phyloP scores from a whole-genome alignment of 2,329 filamentous ascomycete genomes.

The Colletotrichum orbiculare region DNA sequence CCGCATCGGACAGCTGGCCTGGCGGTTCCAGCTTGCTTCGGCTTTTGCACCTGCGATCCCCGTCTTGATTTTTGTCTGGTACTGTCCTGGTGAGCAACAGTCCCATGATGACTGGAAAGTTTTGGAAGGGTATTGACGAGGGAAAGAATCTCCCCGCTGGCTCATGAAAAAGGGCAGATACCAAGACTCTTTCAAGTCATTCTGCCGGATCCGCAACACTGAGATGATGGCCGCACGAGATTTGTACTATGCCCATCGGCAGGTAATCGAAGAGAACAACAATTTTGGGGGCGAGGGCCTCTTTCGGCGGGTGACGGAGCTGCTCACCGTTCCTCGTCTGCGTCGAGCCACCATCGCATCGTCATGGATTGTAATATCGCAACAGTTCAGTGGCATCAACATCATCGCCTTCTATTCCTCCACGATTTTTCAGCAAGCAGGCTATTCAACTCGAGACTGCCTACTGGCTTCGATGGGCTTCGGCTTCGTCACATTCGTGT shows the following conservation, averaged over 20 bases:
- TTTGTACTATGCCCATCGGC: slow-evolving; percentile 59
- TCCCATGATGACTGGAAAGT: background rate
- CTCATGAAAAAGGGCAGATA: slow-evolving; percentile 73
- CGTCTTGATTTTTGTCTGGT: slow-evolving; percentile 64
- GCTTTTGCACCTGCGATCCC: slow-evolving; percentile 70
- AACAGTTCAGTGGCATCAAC: slow-evolving; percentile 50
- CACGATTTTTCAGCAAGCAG: slow-evolving; percentile 60
- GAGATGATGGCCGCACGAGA: slow-evolving; percentile 69
- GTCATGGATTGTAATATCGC: slow-evolving; percentile 45
- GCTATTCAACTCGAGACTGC: slow-evolving; percentile 51
- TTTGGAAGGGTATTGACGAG: background rate
- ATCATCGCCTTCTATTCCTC: slow-evolving; percentile 63
- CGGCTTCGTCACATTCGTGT: slow-evolving; percentile 68
- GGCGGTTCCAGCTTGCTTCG: slow-evolving; percentile 70
- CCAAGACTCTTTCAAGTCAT: slow-evolving; percentile 67
- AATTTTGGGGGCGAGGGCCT: slow-evolving; percentile 52
- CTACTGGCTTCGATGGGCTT: slow-evolving; percentile 69
- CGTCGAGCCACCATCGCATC: slow-evolving; percentile 53
- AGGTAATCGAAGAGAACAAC: slow-evolving; percentile 54
- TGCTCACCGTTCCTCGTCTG: slow-evolving; percentile 59
- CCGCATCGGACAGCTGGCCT: slow-evolving; percentile 62
- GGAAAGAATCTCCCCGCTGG: slow-evolving; percentile 69
- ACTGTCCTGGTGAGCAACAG: slow-evolving; percentile 58
- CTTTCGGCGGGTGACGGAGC: slow-evolving; percentile 55
- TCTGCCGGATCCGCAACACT: slow-evolving; percentile 62